phyloP scores from a whole-genome alignment of 352 stramenopile genomes.

The Phytophthora capsici region DNA sequence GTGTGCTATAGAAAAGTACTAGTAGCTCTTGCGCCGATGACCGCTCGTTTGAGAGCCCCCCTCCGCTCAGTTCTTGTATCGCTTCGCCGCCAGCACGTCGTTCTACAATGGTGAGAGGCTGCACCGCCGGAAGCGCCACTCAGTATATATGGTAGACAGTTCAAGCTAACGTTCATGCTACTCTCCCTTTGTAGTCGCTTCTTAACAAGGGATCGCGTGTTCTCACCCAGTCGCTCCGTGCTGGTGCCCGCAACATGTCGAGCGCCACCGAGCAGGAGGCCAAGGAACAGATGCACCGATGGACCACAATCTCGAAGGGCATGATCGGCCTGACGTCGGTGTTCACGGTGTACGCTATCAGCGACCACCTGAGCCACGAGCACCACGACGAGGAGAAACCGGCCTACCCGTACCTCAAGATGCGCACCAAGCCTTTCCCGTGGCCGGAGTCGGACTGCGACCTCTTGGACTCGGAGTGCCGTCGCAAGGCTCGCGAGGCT shows the following conservation, averaged over 20 bases:
- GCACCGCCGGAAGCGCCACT: conserved; percentile 14
- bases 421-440: conserved; percentile 89
- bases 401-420: conserved; percentile 85
- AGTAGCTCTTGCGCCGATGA: not conserved
- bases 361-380: conserved; percentile 64
- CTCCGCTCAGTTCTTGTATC: conserved; percentile 40
- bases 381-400: conserved; percentile 69
- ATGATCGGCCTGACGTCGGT: conserved; percentile 74
- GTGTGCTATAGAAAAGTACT: conserved; percentile 30
- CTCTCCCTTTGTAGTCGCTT: conserved; percentile 51
- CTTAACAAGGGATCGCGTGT: conserved; percentile 66
- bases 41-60: conserved; percentile 29
- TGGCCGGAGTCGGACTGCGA: conserved; percentile 85
- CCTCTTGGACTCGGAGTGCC: conserved; percentile 80
- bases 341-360: conserved; percentile 66
- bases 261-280: conserved; percentile 81
- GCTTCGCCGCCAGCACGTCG: conserved; percentile 19
- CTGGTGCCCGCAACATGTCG: conserved; percentile 80
- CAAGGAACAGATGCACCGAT: conserved; percentile 88
- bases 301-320: conserved; percentile 86
- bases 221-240: conserved; percentile 57
- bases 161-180: not conserved
- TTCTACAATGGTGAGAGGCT: conserved; percentile 17
- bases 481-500: conserved; percentile 62
- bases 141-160: not conserved